A percentile compares a stretch with the other conserved stretches of the same genome.
These are phyloP conservation scores for Gentiana straminea DNA, from an alignment of 257 asterid species.

Conservation along the genomic window DNA sequence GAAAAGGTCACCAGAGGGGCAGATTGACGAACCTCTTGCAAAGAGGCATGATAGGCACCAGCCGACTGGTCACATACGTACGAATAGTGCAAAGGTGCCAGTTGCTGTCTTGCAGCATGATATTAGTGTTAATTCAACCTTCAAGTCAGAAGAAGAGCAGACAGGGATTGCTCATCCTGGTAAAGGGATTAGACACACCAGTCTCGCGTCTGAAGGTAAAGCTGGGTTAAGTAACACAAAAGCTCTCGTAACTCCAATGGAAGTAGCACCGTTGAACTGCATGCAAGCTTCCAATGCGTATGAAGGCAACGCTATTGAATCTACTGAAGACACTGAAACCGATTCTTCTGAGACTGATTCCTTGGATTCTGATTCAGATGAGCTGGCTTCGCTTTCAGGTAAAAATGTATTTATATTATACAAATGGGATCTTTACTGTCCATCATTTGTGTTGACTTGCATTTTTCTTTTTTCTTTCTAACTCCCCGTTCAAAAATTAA, in stretches of 20 bases:
- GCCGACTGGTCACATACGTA: constrained; percentile 25
- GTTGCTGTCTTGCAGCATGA: constrained; percentile 27
- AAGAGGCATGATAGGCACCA: constrained; percentile 25
- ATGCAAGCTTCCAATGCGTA: constrained; percentile 32
- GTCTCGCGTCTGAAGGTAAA: constrained; percentile 35
- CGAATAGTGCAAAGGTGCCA: constrained; percentile 22
- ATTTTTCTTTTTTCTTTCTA: neutral
- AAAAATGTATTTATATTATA: constrained; percentile 9
- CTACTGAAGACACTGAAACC: constrained; percentile 90
- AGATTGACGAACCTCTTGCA: constrained; percentile 23
- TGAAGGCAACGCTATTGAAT: constrained; percentile 54
- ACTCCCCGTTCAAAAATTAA: no score
- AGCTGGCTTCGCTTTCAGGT: constrained; percentile 71
- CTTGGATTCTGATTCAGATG: constrained; percentile 74
- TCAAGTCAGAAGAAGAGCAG: constrained; percentile 52
- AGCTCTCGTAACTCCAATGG: constrained; percentile 32
- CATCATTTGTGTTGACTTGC: neutral
- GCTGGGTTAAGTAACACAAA: constrained; percentile 36
- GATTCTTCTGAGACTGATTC: constrained; percentile 89
- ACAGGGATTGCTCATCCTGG: constrained; percentile 32
- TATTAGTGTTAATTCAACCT: constrained; percentile 19
- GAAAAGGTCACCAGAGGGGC: constrained; percentile 17
- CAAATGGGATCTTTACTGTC: neutral
- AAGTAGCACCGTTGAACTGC: constrained; percentile 31
- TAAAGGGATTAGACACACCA: constrained; percentile 47